Percentiles rank a stretch among this genome's conserved stretches.
These are phyloP conservation scores for Lagenidium sp. DNA, from an alignment of 352 stramenopile genomes.

Conservation along the genomic window DNA sequence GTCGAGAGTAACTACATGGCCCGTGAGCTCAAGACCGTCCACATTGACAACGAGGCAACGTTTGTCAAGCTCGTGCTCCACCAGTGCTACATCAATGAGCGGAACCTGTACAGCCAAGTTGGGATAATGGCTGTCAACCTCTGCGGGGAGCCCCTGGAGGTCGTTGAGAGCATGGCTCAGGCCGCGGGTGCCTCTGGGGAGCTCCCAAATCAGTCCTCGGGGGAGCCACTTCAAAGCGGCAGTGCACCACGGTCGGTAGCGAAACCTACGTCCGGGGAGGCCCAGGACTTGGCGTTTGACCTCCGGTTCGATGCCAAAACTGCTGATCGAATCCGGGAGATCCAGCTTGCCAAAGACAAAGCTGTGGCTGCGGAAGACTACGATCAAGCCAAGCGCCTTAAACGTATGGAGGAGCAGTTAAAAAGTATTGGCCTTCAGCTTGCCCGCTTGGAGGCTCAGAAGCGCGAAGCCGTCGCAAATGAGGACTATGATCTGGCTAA, in stretches of 20 bases:
- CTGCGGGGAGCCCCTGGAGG: slow-evolving; percentile 46
- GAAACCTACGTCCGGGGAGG: slow-evolving; percentile 7
- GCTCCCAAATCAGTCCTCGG: slow-evolving; percentile 42
- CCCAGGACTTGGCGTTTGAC: slow-evolving; percentile 58
- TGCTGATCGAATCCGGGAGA: slow-evolving; percentile 79
- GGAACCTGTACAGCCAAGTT: slow-evolving; percentile 89
- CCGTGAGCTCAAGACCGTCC: slow-evolving; percentile 89
- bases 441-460: slow-evolving; percentile 78
- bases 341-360: slow-evolving; percentile 79
- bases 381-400: slow-evolving; percentile 78
- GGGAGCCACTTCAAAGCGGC: slow-evolving; percentile 20
- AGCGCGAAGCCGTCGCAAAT: slow-evolving; percentile 80
- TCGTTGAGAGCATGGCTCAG: background rate
- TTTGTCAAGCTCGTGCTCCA: slow-evolving; percentile 89
- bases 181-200: slow-evolving; percentile 9
- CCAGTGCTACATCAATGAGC: slow-evolving; percentile 81
- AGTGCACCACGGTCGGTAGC: slow-evolving; percentile 17
- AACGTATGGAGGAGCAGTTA: slow-evolving; percentile 82
- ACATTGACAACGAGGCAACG: slow-evolving; percentile 77
- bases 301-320: slow-evolving; percentile 89
- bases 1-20: slow-evolving; percentile 79
- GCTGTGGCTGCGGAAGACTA: slow-evolving; percentile 88
- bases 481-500: slow-evolving; percentile 92
- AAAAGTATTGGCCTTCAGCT: slow-evolving; percentile 87
- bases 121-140: slow-evolving; percentile 88